These are phyloP conservation scores for Tricholoma hemisulphureum DNA, from an alignment of 768 basidiomycete species.

Conservation along the genomic window DNA sequence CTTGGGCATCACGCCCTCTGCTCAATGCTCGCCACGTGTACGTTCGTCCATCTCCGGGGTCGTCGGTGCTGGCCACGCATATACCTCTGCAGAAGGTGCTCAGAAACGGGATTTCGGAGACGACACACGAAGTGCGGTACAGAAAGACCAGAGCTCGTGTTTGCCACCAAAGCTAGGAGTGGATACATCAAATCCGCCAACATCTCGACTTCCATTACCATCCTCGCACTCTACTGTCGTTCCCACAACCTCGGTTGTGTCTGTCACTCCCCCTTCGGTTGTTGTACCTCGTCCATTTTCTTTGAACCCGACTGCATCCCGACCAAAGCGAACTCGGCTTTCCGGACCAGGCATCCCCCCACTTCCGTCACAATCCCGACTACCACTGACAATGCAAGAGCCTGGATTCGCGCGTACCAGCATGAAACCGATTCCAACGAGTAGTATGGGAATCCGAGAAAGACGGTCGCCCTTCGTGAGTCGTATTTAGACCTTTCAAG, in stretches of 20 bases:
- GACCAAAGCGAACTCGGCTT: neutral
- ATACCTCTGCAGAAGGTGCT: neutral
- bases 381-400: neutral
- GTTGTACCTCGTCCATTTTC: neutral
- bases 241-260: neutral
- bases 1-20: slow-evolving; percentile 8
- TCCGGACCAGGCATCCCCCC: neutral
- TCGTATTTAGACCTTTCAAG: neutral
- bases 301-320: neutral
- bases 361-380: neutral
- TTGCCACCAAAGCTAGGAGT: neutral
- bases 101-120: neutral
- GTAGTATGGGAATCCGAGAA: slow-evolving; percentile 13
- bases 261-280: neutral
- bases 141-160: neutral
- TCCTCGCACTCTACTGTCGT: neutral
- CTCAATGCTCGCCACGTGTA: slow-evolving; percentile 13
- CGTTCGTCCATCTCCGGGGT: slow-evolving; percentile 4
- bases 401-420: neutral
- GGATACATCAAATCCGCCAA: neutral
- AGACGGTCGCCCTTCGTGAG: slow-evolving; percentile 28
- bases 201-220: neutral
- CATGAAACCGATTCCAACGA: neutral
- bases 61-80: neutral
- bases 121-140: neutral